These are phyloP conservation scores for Ustilago cynodontis DNA, from an alignment of 1,284 basidiomycete species.

Conservation along the genomic window DNA sequence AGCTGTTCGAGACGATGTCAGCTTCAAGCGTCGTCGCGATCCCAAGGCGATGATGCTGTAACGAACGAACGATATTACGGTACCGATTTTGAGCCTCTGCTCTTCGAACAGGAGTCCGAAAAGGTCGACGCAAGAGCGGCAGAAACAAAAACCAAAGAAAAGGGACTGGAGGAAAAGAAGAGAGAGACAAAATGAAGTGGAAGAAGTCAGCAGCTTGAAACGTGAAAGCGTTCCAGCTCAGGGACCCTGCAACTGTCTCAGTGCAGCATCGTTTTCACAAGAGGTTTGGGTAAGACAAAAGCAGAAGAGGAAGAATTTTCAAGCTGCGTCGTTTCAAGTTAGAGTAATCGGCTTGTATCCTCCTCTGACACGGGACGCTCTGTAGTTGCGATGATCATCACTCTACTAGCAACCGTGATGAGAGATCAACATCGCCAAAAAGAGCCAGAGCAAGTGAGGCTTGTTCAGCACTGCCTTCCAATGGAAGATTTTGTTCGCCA, in stretches of 20 bases:
- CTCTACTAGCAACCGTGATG: no score
- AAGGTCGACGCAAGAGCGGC: constrained; percentile 1
- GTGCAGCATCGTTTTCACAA: not conserved
- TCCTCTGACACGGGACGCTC: no score
- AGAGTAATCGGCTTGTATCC: no score
- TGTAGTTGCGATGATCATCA: no score
- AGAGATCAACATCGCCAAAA: no score
- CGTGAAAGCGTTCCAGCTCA: not conserved
- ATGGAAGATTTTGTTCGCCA: no score
- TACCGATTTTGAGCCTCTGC: constrained; percentile 1
- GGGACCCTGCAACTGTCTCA: not conserved
- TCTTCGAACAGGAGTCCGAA: not conserved
- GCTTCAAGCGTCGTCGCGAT: not conserved
- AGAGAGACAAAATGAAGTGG: no score
- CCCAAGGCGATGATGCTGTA: not conserved
- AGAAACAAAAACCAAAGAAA: constrained; percentile 5
- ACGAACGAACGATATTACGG: not conserved
- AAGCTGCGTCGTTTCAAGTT: not conserved
- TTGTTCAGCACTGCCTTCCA: no score
- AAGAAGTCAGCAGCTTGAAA: not conserved
- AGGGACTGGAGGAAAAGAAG: not conserved
- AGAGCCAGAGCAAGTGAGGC: no score
- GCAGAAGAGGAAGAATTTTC: not conserved
- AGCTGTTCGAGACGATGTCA: no score
- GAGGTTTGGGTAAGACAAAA: not conserved